Evolutionary conservation across 73 alveolate genomes (phyloP).

Genomic region (Tetrahymena thermophila): DNA sequence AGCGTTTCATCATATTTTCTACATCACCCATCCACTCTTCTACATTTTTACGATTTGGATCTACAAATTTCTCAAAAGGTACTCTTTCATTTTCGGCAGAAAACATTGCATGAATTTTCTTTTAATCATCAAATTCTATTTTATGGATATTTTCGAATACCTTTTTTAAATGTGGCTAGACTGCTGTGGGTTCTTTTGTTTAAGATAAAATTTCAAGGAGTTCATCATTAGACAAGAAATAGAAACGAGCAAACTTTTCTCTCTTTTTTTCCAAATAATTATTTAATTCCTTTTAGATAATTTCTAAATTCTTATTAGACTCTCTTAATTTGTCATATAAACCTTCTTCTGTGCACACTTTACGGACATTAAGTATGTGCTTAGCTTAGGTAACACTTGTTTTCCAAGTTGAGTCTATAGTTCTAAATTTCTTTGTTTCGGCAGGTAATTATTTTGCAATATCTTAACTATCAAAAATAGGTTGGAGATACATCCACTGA

Average conservation of each 20-base stretch:
- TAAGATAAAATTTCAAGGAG: constrained; percentile 92
- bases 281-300: constrained; percentile 89
- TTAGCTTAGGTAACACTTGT: constrained; percentile 92
- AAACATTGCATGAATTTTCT: constrained; percentile 70
- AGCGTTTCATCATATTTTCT: constrained; percentile 95
- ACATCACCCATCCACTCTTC: constrained; percentile 99
- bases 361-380: constrained; percentile 80
- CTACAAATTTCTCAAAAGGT: constrained; percentile 80
- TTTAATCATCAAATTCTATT: constrained; percentile 75
- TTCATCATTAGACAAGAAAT: constrained; percentile 95
- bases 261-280: constrained; percentile 93
- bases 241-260: constrained; percentile 95
- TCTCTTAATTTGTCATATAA: constrained; percentile 97
- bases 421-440: constrained; percentile 97
- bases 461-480: constrained; percentile 99
- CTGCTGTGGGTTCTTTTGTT: constrained; percentile 81
- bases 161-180: constrained; percentile 72
- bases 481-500: constrained; percentile 99
- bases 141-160: constrained; percentile 92
- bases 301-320: constrained; percentile 92
- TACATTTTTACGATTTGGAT: constrained; percentile 95
- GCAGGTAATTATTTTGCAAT: constrained; percentile 99
- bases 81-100: constrained; percentile 77
- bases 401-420: constrained; percentile 99
- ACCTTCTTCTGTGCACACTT: constrained; percentile 91